Conservation (phyloP, 2,329 filamentous ascomycete species). For the Arachnomyces sp. region DNA sequence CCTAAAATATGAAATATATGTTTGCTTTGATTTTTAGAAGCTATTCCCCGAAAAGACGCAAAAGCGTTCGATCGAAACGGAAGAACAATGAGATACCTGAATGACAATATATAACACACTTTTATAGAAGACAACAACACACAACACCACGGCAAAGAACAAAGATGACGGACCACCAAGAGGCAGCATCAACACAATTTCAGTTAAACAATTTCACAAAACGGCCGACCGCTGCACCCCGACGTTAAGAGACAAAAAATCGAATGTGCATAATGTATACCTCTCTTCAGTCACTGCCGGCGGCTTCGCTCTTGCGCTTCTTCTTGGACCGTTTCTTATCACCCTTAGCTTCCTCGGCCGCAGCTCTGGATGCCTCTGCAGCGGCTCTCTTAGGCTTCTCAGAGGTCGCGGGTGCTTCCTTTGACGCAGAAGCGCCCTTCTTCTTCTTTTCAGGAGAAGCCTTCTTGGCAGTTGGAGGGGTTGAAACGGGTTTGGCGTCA, state of each 20-base stretch:
- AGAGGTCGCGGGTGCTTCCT: slow-evolving; percentile 15
- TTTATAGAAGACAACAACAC: too few relatives aligned
- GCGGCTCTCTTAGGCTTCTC: slow-evolving; percentile 29
- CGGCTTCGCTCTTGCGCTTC: slow-evolving; percentile 42
- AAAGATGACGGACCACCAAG: too few relatives aligned
- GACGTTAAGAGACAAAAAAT: background rate
- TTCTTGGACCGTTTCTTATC: slow-evolving; percentile 35
- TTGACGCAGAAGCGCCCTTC: slow-evolving; percentile 17
- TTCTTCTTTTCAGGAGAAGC: slow-evolving; percentile 29
- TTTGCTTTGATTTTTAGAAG: too few relatives aligned
- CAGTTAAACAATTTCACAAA: too few relatives aligned
- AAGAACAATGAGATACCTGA: background rate
- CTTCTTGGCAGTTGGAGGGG: slow-evolving; percentile 29
- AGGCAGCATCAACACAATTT: too few relatives aligned
- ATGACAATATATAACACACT: background rate
- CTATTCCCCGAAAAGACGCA: background rate
- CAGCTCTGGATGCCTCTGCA: slow-evolving; percentile 23
- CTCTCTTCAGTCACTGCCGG: slow-evolving; percentile 3
- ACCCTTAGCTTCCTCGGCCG: slow-evolving; percentile 28
- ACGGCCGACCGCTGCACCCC: too few relatives aligned
- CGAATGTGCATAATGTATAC: too few relatives aligned
- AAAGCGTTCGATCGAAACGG: background rate
- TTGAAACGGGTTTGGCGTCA: slow-evolving; percentile 30
- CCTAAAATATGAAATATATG: too few relatives aligned
- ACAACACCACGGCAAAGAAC: too few relatives aligned